Base-by-base conservation (phyloP, 179 eudicot species). In the Nepenthes alata region DNA sequence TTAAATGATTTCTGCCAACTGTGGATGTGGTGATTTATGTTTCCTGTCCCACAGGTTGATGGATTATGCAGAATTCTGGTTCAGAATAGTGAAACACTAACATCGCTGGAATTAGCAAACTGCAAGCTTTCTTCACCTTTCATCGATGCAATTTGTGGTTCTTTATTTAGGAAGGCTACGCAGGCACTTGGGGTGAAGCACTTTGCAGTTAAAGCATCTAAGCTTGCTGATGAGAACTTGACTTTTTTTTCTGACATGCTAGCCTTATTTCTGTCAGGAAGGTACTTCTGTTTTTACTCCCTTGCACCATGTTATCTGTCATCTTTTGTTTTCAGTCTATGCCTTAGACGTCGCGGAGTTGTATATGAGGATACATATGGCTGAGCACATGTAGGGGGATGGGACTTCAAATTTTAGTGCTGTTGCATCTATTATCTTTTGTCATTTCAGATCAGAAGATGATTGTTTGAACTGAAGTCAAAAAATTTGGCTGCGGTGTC, bases 151-250 rank as follows among this genome's bases (percentile, higher is more conserved):
- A 81, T 93, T 35, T 85, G 83, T 71, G 72, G 69, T 63, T 74
- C 87, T 61, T 78, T 93, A 44, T 39, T 11, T 47, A 52, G 66
- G 63, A 72, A 69, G 61, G 79, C 70, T 61, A 55, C 64, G 50
- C 67, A 74, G 56, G 64, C 73, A 47, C 83, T 81, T 68, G 73
- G 74, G 57, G 62, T 89, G 61, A 75, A 85, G 73, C 73, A 81
- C 64, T 83, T 93, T 76, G 75, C 94, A 14, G 75, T 93, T 70
- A 81, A 78, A 77, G 65, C 75, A 56, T 89, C 97, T 72, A 85
- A 83, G 71, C 67, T 89, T 70, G 62, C 65, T 14, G 86, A 74
- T 65, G 70, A 58, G 41, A 62, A 74, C 68, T 58, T 69, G 38
- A 41, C 62, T 62, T 65, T 80, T 25, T 59, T 80, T 53, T 86